Percentiles rank a stretch among this genome's conserved stretches.
phyloP scores from a whole-genome alignment of 176 grass and related monocot genomes.

The Musa acuminata region DNA sequence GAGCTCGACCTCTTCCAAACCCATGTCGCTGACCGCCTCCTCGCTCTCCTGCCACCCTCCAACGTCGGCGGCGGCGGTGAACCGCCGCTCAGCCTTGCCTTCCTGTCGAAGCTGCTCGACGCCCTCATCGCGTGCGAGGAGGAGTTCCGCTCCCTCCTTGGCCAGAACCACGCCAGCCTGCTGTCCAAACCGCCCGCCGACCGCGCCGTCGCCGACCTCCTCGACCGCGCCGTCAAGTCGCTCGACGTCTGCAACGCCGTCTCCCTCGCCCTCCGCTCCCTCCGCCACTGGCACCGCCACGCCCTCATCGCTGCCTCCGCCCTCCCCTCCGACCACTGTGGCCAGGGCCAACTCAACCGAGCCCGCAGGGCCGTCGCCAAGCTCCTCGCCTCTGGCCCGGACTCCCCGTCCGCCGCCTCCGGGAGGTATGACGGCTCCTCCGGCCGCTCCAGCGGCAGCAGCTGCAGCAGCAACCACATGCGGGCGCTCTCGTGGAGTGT shows the following conservation, averaged over 20 bases:
- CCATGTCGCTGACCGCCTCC: constrained; percentile 55
- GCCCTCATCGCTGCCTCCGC: constrained; percentile 54
- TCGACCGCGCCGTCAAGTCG: constrained; percentile 65
- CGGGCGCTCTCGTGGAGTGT: constrained; percentile 49
- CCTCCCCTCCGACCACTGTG: constrained; percentile 21
- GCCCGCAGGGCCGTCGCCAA: constrained; percentile 61
- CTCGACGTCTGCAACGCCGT: constrained; percentile 79
- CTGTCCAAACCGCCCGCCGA: constrained; percentile 44
- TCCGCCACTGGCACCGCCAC: constrained; percentile 58
- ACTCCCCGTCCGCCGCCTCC: constrained; percentile 1
- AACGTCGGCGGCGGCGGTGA: neutral
- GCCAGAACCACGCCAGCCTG: constrained; percentile 23
- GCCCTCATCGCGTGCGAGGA: constrained; percentile 46
- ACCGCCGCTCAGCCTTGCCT: constrained; percentile 39
- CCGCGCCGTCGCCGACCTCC: constrained; percentile 55
- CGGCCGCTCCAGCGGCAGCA: neutral
- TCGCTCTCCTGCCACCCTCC: constrained; percentile 19
- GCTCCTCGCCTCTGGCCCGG: constrained; percentile 19
- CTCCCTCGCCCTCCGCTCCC: constrained; percentile 56
- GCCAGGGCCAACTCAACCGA: constrained; percentile 28
- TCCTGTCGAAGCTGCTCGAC: constrained; percentile 82
- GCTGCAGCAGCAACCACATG: constrained; percentile 12
- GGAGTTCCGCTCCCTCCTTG: constrained; percentile 45
- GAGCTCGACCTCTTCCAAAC: constrained; percentile 54
- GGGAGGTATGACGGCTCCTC: neutral